These are phyloP conservation scores for Talaromyces proteolyticus DNA, from an alignment of 495 filamentous ascomycete species.

Conservation along the genomic window DNA sequence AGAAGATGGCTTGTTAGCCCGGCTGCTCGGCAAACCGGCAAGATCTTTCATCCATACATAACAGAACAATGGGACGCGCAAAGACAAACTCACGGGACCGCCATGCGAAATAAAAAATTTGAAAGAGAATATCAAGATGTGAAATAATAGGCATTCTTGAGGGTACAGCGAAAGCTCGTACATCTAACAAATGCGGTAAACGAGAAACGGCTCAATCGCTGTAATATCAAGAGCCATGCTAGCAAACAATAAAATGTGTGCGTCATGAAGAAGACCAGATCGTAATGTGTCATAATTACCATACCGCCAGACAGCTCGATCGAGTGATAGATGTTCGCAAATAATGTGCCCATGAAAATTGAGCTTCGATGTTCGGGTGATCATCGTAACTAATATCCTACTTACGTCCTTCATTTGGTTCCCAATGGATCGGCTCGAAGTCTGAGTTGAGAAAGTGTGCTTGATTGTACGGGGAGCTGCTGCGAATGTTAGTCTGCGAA, in stretches of 20 bases:
- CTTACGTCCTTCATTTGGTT: conserved; percentile 31
- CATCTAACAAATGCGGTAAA: not conserved
- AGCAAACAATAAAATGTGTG: not conserved
- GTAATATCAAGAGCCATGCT: not conserved
- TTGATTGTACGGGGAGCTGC: conserved; percentile 68
- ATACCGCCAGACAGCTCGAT: too few relatives aligned
- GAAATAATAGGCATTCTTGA: too few relatives aligned
- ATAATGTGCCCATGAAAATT: not conserved
- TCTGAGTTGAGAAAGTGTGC: conserved; percentile 81
- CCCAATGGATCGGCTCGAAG: conserved; percentile 64
- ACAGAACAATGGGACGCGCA: too few relatives aligned
- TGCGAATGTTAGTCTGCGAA: conserved; percentile 39
- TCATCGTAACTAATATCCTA: conserved; percentile 3
- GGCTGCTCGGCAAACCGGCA: too few relatives aligned
- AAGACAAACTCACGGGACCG: too few relatives aligned
- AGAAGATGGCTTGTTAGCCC: too few relatives aligned
- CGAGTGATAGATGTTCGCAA: too few relatives aligned
- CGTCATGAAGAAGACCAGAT: not conserved
- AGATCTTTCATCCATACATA: too few relatives aligned
- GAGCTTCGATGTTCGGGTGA: not conserved
- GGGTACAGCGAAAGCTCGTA: too few relatives aligned
- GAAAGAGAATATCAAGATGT: too few relatives aligned
- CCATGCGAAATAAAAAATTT: too few relatives aligned
- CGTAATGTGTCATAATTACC: not conserved
- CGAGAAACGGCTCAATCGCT: conserved; percentile 6